These are phyloP conservation scores for Phytophthora ohioensis DNA, from an alignment of 352 stramenopile species.

Conservation along the genomic window DNA sequence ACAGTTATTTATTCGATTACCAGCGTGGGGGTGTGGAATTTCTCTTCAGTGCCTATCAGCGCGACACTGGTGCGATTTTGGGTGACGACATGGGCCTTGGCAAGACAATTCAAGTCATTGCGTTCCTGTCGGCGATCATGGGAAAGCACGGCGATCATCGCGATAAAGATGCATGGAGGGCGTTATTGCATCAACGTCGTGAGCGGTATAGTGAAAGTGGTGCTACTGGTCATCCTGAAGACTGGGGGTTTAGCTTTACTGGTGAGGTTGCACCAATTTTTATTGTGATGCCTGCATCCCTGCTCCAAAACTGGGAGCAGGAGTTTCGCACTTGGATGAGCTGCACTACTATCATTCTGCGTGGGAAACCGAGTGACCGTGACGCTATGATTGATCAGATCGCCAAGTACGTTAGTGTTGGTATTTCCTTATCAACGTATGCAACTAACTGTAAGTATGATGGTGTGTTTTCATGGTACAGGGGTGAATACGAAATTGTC, in stretches of 20 bases:
- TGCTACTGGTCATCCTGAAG: constrained; percentile 45
- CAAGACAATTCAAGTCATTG: constrained; percentile 95
- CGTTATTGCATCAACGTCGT: constrained; percentile 94
- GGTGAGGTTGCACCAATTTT: constrained; percentile 90
- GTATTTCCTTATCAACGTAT: not conserved
- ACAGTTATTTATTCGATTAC: constrained; percentile 80
- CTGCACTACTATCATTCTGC: constrained; percentile 67
- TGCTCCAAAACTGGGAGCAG: constrained; percentile 99
- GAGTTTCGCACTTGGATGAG: constrained; percentile 97
- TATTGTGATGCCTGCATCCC: constrained; percentile 97
- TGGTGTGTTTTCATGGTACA: constrained; percentile 27
- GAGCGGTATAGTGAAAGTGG: constrained; percentile 54
- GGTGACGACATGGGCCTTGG: constrained; percentile 99
- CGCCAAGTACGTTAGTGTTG: constrained; percentile 49
- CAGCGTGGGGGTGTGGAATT: constrained; percentile 77
- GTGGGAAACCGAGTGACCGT: constrained; percentile 67
- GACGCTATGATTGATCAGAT: constrained; percentile 68
- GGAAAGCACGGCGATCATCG: constrained; percentile 94
- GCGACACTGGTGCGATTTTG: constrained; percentile 90
- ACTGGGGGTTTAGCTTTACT: constrained; percentile 49
- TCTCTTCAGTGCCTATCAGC: constrained; percentile 63
- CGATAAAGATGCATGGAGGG: constrained; percentile 95
- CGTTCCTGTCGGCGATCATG: constrained; percentile 91
- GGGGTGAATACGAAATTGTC: constrained; percentile 78
- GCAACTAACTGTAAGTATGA: constrained; percentile 48